phyloP scores from a whole-genome alignment of 1,139 yeast species.

The Petasospora rhodanensis region DNA sequence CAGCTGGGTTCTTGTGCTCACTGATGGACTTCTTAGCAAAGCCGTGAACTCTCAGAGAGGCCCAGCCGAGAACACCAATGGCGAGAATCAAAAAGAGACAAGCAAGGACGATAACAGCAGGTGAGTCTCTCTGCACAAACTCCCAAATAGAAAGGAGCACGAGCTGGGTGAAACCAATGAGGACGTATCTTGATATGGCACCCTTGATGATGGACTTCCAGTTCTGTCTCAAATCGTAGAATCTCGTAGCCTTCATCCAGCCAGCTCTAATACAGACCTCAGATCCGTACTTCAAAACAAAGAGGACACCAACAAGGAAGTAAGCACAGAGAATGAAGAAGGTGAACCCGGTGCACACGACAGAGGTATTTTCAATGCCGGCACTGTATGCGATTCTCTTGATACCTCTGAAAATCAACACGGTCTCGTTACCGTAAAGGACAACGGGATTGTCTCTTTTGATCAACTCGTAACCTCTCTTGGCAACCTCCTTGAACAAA shows the following conservation, averaged over 20 bases:
- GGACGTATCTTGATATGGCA: slow-evolving; percentile 60
- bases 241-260: slow-evolving; percentile 43
- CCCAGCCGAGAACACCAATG: slow-evolving; percentile 51
- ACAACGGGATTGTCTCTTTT: slow-evolving; percentile 32
- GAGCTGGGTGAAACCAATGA: slow-evolving; percentile 73
- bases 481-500: slow-evolving; percentile 22
- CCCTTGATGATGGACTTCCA: slow-evolving; percentile 62
- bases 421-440: slow-evolving; percentile 39
- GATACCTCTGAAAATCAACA: slow-evolving; percentile 68
- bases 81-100: slow-evolving; percentile 55
- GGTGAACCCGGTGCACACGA: slow-evolving; percentile 73
- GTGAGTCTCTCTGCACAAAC: slow-evolving; percentile 63
- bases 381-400: slow-evolving; percentile 66
- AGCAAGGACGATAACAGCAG: slow-evolving; percentile 71
- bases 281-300: slow-evolving; percentile 45
- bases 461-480: slow-evolving; percentile 18
- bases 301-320: slow-evolving; percentile 46
- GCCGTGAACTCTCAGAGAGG: slow-evolving; percentile 51
- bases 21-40: slow-evolving; percentile 54
- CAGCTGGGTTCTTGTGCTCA: slow-evolving; percentile 68
- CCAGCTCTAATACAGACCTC: slow-evolving; percentile 41
- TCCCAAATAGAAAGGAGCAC: slow-evolving; percentile 71
- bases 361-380: slow-evolving; percentile 65
- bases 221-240: slow-evolving; percentile 45
- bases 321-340: slow-evolving; percentile 69